Evolutionary conservation across 306 rosid species (phyloP).

Genomic region (Pyrus betulifolia): DNA sequence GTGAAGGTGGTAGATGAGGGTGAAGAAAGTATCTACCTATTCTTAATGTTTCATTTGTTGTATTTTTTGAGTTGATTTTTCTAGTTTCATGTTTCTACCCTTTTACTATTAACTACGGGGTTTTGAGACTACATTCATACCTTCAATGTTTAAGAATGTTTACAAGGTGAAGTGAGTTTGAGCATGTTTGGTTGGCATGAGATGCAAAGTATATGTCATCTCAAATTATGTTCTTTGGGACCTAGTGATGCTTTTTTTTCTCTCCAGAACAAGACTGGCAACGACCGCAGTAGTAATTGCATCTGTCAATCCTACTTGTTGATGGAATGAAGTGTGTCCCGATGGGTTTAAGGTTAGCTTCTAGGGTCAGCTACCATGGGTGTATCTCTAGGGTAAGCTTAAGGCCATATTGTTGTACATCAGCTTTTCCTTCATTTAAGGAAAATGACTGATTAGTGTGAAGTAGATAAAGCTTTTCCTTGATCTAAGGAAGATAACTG

Average conservation of each 20-base stretch:
- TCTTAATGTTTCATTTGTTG: not conserved
- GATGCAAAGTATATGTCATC: not conserved
- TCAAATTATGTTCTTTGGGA: not conserved
- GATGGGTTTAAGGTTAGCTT: no score
- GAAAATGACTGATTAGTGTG: no score
- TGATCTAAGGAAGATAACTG: no score
- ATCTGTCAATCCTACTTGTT: constrained; percentile 22
- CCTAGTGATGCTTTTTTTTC: not conserved
- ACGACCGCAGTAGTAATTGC: constrained; percentile 16
- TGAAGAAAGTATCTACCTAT: constrained; percentile 62
- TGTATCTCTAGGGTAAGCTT: no score
- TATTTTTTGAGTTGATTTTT: not conserved
- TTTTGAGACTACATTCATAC: not conserved
- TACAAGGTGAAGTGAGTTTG: not conserved
- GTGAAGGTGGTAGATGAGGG: constrained; percentile 74
- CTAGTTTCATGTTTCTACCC: not conserved
- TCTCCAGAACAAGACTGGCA: constrained; percentile 30
- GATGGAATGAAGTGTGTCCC: no score
- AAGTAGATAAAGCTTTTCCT: no score
- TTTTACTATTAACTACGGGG: not conserved
- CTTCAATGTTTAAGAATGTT: not conserved
- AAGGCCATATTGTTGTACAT: no score
- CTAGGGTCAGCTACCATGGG: no score
- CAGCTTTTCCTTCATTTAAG: no score
- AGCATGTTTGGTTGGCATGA: not conserved